Evolutionary conservation across 208 protist genomes (phyloP).

Genomic region (Ichthyophonus hoferi): DNA sequence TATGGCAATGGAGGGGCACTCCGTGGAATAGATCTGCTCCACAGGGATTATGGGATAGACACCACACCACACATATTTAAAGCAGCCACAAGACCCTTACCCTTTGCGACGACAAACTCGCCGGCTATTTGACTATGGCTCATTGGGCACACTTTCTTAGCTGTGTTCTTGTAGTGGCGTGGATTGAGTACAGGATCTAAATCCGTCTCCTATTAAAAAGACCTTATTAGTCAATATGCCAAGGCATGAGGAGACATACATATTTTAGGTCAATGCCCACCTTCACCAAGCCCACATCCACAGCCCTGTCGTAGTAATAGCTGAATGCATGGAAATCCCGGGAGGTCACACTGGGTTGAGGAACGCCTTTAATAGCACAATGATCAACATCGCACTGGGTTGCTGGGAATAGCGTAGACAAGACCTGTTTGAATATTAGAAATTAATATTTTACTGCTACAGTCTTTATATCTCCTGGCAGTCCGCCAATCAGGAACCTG

Average conservation of each 20-base stretch:
- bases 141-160: background rate
- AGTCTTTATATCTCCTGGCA: too few species aligned
- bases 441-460: too few species aligned
- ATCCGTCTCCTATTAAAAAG: background rate
- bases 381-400: background rate
- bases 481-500: too few species aligned
- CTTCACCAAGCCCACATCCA: background rate
- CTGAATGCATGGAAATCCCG: conserved; percentile 21
- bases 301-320: conserved; percentile 29
- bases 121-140: background rate
- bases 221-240: too few species aligned
- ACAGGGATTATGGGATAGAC: too few species aligned
- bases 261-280: too few species aligned
- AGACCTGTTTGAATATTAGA: background rate
- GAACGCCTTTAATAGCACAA: conserved; percentile 15
- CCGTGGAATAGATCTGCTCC: too few species aligned
- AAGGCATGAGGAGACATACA: too few species aligned
- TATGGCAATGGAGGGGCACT: too few species aligned
- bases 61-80: too few species aligned
- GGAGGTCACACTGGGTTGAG: background rate
- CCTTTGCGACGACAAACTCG: background rate
- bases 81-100: too few species aligned
- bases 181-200: background rate
- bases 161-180: background rate
- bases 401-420: background rate